Conservation (phyloP, 768 basidiomycete species). For the Lyophyllum semitale region DNA sequence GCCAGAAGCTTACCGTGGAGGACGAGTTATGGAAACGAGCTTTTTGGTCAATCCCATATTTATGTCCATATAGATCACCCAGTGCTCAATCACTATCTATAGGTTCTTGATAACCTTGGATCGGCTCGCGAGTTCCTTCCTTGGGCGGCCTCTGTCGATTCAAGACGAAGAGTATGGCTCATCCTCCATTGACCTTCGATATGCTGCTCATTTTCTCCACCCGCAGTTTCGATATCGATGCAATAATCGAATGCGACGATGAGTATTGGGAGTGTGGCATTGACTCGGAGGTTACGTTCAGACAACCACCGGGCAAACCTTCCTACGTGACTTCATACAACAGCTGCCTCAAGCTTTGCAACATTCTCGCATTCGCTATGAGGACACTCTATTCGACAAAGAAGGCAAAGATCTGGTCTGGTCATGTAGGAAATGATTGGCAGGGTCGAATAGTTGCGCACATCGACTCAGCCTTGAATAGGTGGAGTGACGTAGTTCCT, state of each 20-base stretch:
- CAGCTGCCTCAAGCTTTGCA: slow-evolving; percentile 53
- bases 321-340: slow-evolving; percentile 57
- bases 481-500: slow-evolving; percentile 67
- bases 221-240: slow-evolving; percentile 69
- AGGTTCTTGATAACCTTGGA: slow-evolving; percentile 59
- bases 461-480: slow-evolving; percentile 66
- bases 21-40: slow-evolving; percentile 76
- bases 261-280: slow-evolving; percentile 61
- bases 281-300: slow-evolving; percentile 57
- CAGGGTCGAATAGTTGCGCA: slow-evolving; percentile 68
- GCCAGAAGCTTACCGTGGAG: slow-evolving; percentile 43
- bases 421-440: slow-evolving; percentile 62
- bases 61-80: neutral
- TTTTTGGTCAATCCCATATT: slow-evolving; percentile 47
- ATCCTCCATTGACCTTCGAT: slow-evolving; percentile 2
- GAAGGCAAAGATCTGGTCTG: slow-evolving; percentile 63
- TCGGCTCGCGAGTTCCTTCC: slow-evolving; percentile 45
- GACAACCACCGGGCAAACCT: slow-evolving; percentile 65
- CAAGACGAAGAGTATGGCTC: slow-evolving; percentile 73
- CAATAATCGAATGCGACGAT: slow-evolving; percentile 63
- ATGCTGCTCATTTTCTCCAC: slow-evolving; percentile 1
- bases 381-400: slow-evolving; percentile 79
- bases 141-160: slow-evolving; percentile 76
- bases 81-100: neutral
- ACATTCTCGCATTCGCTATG: slow-evolving; percentile 62